A percentile compares a stretch with the other conserved stretches of the same genome.
Evolutionary conservation across 2,329 filamentous ascomycete genomes (phyloP).

Genomic region (Endoconidiophora laricicola): DNA sequence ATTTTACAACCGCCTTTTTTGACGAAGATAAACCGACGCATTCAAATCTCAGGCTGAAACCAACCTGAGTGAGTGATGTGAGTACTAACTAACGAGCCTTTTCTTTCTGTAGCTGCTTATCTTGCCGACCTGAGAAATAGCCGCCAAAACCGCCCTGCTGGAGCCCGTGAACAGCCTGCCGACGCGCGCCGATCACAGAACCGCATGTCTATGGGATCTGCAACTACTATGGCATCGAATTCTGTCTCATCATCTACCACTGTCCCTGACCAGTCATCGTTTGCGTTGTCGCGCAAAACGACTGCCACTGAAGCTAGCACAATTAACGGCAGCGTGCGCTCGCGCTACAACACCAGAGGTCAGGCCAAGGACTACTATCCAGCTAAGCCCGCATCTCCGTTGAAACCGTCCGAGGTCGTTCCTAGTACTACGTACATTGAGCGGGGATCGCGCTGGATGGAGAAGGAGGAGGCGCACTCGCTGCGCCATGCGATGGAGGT

Average conservation of each 20-base stretch:
- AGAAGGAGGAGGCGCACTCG: constrained; percentile 59
- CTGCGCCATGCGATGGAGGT: constrained; percentile 58
- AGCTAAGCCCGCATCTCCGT: constrained; percentile 23
- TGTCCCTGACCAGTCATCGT: constrained; percentile 9
- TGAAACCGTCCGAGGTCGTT: constrained; percentile 44
- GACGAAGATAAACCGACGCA: background rate
- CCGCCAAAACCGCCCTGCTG: constrained; percentile 50
- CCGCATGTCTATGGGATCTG: constrained; percentile 11
- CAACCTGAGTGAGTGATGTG: background rate
- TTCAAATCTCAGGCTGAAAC: background rate
- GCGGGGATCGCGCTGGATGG: constrained; percentile 59
- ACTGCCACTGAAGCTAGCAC: constrained; percentile 9
- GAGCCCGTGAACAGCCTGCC: constrained; percentile 36
- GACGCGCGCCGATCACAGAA: constrained; percentile 18
- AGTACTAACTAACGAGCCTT: constrained; percentile 13
- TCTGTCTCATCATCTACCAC: constrained; percentile 7
- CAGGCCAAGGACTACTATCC: constrained; percentile 37
- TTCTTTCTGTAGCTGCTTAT: constrained; percentile 40
- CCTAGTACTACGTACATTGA: constrained; percentile 56
- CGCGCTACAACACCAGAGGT: constrained; percentile 31
- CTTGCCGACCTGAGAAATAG: constrained; percentile 54
- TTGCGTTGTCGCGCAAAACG: constrained; percentile 8
- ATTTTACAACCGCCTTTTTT: too few species aligned
- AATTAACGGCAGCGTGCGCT: constrained; percentile 25
- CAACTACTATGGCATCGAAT: constrained; percentile 7